phyloP scores from a whole-genome alignment of 768 basidiomycete genomes.

The Austroboletus eburneus region DNA sequence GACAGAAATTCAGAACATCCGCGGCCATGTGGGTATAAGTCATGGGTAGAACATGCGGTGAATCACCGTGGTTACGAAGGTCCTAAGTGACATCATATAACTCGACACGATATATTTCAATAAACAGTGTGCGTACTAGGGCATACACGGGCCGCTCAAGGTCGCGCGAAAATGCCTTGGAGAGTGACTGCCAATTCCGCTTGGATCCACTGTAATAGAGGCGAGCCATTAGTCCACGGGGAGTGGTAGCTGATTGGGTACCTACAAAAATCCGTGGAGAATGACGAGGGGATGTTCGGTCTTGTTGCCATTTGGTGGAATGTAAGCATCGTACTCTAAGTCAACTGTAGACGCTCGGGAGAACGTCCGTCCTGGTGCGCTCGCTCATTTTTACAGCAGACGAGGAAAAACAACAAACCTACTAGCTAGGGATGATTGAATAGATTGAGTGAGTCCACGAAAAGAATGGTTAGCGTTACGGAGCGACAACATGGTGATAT shows the following conservation, averaged over 20 bases:
- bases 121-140: constrained; percentile 42
- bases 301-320: constrained; percentile 26
- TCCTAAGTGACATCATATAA: constrained; percentile 45
- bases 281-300: constrained; percentile 48
- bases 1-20: constrained; percentile 70
- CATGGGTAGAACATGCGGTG: constrained; percentile 71
- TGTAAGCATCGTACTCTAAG: constrained; percentile 30
- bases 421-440: constrained; percentile 8
- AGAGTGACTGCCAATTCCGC: constrained; percentile 82
- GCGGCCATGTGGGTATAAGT: constrained; percentile 75
- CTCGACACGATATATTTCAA: neutral
- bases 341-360: constrained; percentile 21
- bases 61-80: constrained; percentile 85
- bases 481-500: constrained; percentile 13
- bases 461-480: neutral
- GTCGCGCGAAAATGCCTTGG: constrained; percentile 67
- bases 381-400: constrained; percentile 4
- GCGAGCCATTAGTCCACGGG: neutral
- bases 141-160: constrained; percentile 68
- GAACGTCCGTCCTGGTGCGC: constrained; percentile 18
- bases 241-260: neutral
- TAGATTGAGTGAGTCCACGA: neutral
- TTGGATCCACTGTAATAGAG: constrained; percentile 84
- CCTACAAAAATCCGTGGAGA: constrained; percentile 63
- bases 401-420: neutral